phyloP scores from a whole-genome alignment of 768 basidiomycete genomes.

The Amanita pseudoporphyria region DNA sequence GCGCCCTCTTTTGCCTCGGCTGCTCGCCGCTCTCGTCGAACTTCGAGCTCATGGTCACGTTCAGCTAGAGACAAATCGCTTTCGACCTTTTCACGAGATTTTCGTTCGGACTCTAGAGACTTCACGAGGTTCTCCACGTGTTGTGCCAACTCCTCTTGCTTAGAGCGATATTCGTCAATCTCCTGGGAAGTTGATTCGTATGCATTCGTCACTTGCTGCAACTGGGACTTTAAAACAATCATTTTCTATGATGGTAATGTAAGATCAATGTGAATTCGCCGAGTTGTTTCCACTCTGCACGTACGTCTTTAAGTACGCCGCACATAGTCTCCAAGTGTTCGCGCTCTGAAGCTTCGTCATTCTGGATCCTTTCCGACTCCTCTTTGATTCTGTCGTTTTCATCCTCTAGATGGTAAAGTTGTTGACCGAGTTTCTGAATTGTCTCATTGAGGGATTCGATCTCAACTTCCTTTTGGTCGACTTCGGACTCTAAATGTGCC shows the following conservation, averaged over 20 bases:
- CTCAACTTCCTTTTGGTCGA: constrained; percentile 73
- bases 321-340: constrained; percentile 60
- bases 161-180: constrained; percentile 53
- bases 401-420: constrained; percentile 80
- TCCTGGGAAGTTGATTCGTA: constrained; percentile 59
- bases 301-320: constrained; percentile 72
- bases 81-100: constrained; percentile 44
- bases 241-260: constrained; percentile 48
- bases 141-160: constrained; percentile 68
- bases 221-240: constrained; percentile 46
- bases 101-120: constrained; percentile 50
- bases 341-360: constrained; percentile 66
- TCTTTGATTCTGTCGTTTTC: constrained; percentile 72
- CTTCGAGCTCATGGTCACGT: constrained; percentile 51
- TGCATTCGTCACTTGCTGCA: constrained; percentile 53
- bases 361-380: constrained; percentile 53
- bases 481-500: constrained; percentile 67
- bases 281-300: constrained; percentile 11
- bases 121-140: constrained; percentile 66
- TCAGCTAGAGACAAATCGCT: constrained; percentile 47
- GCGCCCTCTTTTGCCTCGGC: constrained; percentile 66
- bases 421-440: constrained; percentile 71
- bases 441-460: constrained; percentile 65
- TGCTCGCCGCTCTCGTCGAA: constrained; percentile 50
- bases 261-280: neutral